Conservation (phyloP, 2,329 filamentous ascomycete genomes). For the Simplicillium sp. region DNA sequence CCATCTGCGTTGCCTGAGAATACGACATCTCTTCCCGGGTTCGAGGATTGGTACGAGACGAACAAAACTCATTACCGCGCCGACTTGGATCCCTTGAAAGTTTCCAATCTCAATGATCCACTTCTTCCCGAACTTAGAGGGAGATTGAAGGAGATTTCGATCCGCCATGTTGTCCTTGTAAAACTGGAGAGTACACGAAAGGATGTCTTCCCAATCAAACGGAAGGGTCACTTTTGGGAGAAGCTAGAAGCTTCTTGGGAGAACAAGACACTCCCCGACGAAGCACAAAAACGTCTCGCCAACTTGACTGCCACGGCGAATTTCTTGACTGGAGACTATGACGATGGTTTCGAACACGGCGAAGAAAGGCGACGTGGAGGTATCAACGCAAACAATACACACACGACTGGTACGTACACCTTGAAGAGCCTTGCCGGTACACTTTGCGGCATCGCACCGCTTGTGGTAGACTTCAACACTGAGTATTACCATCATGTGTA, state of each 20-base stretch:
- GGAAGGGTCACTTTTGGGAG: constrained; percentile 25
- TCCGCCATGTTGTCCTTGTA: constrained; percentile 33
- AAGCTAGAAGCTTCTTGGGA: constrained; percentile 21
- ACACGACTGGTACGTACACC: constrained; percentile 32
- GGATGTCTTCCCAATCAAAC: constrained; percentile 34
- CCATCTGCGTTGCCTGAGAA: no score
- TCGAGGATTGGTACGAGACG: constrained; percentile 18
- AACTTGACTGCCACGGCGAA: constrained; percentile 21
- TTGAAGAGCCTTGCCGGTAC: constrained; percentile 31
- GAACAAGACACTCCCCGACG: constrained; percentile 20
- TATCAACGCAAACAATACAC: constrained; percentile 28
- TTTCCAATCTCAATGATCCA: constrained; percentile 26
- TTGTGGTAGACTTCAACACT: constrained; percentile 31
- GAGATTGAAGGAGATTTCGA: constrained; percentile 19
- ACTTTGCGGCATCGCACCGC: constrained; percentile 29
- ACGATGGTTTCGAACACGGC: constrained; percentile 20
- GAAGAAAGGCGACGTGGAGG: constrained; percentile 21
- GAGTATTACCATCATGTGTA: constrained; percentile 31
- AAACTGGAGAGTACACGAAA: constrained; percentile 34
- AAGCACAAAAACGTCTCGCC: constrained; percentile 16
- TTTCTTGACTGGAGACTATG: constrained; percentile 23
- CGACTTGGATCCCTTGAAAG: constrained; percentile 25
- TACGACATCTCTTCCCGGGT: constrained; percentile 7
- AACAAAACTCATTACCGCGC: constrained; percentile 21
- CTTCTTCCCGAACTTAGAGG: constrained; percentile 17